Conservation (phyloP, 2,329 filamentous ascomycete genomes). For the Daldinia sp. region DNA sequence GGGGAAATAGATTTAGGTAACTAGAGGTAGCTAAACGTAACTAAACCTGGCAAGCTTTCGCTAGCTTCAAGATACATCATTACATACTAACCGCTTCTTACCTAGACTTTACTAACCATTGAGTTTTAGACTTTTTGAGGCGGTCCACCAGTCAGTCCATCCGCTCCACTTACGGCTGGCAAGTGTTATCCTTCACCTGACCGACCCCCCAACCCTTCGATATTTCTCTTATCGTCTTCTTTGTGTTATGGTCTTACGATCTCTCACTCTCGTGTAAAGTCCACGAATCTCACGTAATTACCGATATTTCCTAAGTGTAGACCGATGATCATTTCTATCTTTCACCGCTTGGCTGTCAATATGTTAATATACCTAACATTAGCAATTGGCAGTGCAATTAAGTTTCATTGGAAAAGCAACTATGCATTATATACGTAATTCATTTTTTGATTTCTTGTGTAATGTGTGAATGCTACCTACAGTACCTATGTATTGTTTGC, state of each 20-base stretch:
- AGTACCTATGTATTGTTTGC: no score
- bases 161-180: neutral
- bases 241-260: slow-evolving; percentile 18
- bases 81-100: slow-evolving; percentile 13
- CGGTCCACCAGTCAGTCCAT: neutral
- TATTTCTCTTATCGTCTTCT: neutral
- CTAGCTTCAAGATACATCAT: slow-evolving; percentile 9
- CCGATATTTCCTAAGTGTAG: slow-evolving; percentile 13
- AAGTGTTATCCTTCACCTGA: neutral
- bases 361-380: neutral
- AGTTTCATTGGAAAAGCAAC: neutral
- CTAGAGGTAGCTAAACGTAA: neutral
- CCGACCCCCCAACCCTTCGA: neutral
- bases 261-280: slow-evolving; percentile 13
- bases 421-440: slow-evolving; percentile 1
- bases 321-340: slow-evolving; percentile 23
- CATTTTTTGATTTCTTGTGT: neutral
- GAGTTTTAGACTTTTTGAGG: slow-evolving; percentile 19
- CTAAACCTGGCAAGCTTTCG: slow-evolving; percentile 5
- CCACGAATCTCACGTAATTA: slow-evolving; percentile 21
- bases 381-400: neutral
- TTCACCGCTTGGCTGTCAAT: slow-evolving; percentile 19
- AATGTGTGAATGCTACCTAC: no score
- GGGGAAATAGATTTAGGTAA: neutral
- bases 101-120: slow-evolving; percentile 12